Base-by-base conservation (phyloP, 495 filamentous ascomycete species). In the Melanomma pulvis-pyrius region DNA sequence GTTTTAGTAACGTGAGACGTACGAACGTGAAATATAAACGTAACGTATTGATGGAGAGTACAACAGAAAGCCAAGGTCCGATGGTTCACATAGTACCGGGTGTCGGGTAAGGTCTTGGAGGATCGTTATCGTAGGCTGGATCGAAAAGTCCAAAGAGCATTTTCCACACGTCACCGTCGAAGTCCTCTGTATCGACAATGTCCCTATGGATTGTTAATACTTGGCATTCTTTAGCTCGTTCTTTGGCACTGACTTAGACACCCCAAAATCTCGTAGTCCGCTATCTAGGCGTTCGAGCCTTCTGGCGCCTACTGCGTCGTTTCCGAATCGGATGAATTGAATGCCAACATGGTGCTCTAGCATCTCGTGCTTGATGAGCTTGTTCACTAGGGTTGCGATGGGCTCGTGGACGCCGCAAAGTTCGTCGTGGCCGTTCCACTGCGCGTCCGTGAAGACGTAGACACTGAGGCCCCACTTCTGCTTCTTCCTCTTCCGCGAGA, bases 301-400 rank as follows among this genome's bases (percentile, higher is more conserved):
- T 44, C 53, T 32, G 30, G 56, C 70, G 5, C 74, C 77, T 19
- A 57, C 63, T 32, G 58, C 24, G 50, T 76, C 63, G 30, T 79
- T 63, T 12, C 79, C 79, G 57, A 80, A 80, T 1, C 74, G 75
- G 47, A 81, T 76, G 69, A 80, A 79, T 56, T 80, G 75, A 41
- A 81, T 74, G 6, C 72, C 76, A 50, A 77, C 67, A 49, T 75
- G 67, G 24, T 65, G 63, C 25, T 64, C 59, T 17, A 65, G 65
- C 26, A 70, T 29, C 0, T 65, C 49, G 7, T 74, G 19, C 11
- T 61, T 22, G 49, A 63, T 29, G 19, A 75, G 50, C 56, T 74
- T 71, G 2, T 70, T 49, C 6, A 74, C 71, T 28, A 78, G 58
- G 51, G 60, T 50, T 41, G 46, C 28, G 1, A 79, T 75, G 4